A percentile compares a stretch with the other conserved stretches of the same genome.
Evolutionary conservation across 352 stramenopile genomes (phyloP).

Genomic region (Aphanomyces cochlioides): DNA sequence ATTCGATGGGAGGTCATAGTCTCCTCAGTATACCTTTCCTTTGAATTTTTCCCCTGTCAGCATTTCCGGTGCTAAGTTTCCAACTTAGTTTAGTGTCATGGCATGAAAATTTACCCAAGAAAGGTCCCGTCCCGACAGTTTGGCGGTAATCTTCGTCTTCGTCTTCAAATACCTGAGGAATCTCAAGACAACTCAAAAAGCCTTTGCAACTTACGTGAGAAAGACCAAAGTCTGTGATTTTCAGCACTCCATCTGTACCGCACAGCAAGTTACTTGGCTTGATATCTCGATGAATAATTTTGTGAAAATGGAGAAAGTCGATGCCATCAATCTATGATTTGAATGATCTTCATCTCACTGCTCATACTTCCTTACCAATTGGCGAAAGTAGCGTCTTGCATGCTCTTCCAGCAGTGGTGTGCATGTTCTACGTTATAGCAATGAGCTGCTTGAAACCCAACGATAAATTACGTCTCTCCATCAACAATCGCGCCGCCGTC

Average conservation of each 20-base stretch:
- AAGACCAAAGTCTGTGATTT: constrained; percentile 78
- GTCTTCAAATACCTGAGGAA: constrained; percentile 58
- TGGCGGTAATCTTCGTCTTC: constrained; percentile 69
- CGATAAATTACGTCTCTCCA: constrained; percentile 47
- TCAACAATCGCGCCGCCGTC: constrained; percentile 67
- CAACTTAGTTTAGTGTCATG: background rate
- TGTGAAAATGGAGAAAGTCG: constrained; percentile 80
- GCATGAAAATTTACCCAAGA: constrained; percentile 46
- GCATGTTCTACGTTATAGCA: constrained; percentile 43
- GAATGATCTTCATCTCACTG: constrained; percentile 35
- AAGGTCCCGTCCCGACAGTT: constrained; percentile 71
- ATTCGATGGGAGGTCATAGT: background rate
- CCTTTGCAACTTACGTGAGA: constrained; percentile 48
- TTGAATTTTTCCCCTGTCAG: constrained; percentile 72
- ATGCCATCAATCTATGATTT: constrained; percentile 65
- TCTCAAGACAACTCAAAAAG: background rate
- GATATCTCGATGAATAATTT: constrained; percentile 82
- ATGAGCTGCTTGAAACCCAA: background rate
- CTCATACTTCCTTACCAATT: constrained; percentile 44
- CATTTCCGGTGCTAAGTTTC: constrained; percentile 66
- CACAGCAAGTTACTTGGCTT: constrained; percentile 73
- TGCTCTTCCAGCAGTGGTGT: constrained; percentile 53
- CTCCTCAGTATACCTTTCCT: constrained; percentile 33
- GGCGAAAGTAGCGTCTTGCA: constrained; percentile 72
- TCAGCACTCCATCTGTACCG: constrained; percentile 61